A percentile compares a stretch with the other conserved stretches of the same genome.
Evolutionary conservation across 441 rosid genomes (phyloP).

Genomic region (Adansonia grandidieri): DNA sequence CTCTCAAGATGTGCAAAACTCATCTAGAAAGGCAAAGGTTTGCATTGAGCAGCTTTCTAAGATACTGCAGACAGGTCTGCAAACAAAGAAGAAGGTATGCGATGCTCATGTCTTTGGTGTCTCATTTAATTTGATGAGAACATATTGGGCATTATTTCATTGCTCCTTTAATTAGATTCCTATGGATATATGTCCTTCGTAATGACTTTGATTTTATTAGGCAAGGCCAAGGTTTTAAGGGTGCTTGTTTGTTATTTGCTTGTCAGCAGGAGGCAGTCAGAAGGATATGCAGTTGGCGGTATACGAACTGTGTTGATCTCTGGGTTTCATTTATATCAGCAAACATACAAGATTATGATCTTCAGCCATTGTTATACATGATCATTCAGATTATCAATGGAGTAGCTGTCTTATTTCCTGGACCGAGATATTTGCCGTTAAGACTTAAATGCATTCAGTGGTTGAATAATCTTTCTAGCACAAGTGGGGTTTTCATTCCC

Average conservation of each 20-base stretch:
- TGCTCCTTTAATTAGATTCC: constrained; percentile 10
- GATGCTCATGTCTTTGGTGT: constrained; percentile 16
- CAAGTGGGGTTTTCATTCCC: constrained; percentile 79
- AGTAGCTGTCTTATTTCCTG: constrained; percentile 71
- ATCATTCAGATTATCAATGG: constrained; percentile 83
- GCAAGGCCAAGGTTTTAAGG: neutral
- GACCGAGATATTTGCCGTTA: constrained; percentile 88
- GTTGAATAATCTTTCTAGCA: constrained; percentile 73
- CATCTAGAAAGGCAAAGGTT: constrained; percentile 60
- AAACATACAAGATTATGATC: constrained; percentile 60
- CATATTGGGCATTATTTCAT: constrained; percentile 3
- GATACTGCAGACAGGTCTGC: constrained; percentile 68
- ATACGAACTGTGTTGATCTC: constrained; percentile 74
- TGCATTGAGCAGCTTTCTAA: constrained; percentile 73
- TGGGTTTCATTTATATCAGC: constrained; percentile 79
- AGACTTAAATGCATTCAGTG: constrained; percentile 82
- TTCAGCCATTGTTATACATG: constrained; percentile 67
- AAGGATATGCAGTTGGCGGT: constrained; percentile 83
- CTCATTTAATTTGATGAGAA: neutral
- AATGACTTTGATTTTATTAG: neutral
- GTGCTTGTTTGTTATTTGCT: constrained; percentile 26
- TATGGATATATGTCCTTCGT: neutral
- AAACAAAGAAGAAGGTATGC: constrained; percentile 74
- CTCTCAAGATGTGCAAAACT: constrained; percentile 75
- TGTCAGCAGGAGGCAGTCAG: constrained; percentile 59